Base-by-base conservation (phyloP, 2,329 filamentous ascomycete species). In the Penicillium sp. region DNA sequence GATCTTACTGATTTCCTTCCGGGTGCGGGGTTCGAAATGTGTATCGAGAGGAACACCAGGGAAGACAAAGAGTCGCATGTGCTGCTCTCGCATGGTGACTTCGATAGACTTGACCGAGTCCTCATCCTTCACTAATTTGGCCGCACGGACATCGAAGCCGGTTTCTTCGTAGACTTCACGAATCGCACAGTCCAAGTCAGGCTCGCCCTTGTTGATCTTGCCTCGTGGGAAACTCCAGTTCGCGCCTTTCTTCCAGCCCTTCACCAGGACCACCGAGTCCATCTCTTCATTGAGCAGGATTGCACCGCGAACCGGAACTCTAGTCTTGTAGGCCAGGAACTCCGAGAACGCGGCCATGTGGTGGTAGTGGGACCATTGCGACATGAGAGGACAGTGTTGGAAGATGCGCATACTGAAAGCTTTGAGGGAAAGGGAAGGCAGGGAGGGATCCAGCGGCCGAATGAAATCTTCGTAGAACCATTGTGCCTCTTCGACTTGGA, bases 391-490 rank as follows among this genome's bases (percentile, higher is more conserved):
- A 68, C 94, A 98, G 73, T 97, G 94, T 68, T 93, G 88, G 75
- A 98, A 97, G 69, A 99, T 96, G 67, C 89, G 87, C 60, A 96
- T 82, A 69, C 91, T 94, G 77, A 99, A 99, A 53, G 84, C 87
- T 66, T 91, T 88, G 36, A 99, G 84, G 47, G 88, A 87, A 82
- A 98, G 89, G 56, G 90, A 92, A 4, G 95, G 95, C 11, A 99
- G 83, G 40, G 84, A 84, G 54, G 92, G 89, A 76, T 97, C 90
- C 64, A 95, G 82, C 40, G 94, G 93, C 50, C 95, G 91, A 75
- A 99, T 92, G 74, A 99, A 99, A 78, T 99, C 95, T 82, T 99
- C 95, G 85, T 99, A 99, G 79, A 96, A 99, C 95, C 95, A 99
- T 87, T 99, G 96, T 69, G 95, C 95, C 79, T 99, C 96, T 78